These are phyloP conservation scores for Didymella arachidicola DNA, from an alignment of 2,329 filamentous ascomycete genomes.

Conservation along the genomic window DNA sequence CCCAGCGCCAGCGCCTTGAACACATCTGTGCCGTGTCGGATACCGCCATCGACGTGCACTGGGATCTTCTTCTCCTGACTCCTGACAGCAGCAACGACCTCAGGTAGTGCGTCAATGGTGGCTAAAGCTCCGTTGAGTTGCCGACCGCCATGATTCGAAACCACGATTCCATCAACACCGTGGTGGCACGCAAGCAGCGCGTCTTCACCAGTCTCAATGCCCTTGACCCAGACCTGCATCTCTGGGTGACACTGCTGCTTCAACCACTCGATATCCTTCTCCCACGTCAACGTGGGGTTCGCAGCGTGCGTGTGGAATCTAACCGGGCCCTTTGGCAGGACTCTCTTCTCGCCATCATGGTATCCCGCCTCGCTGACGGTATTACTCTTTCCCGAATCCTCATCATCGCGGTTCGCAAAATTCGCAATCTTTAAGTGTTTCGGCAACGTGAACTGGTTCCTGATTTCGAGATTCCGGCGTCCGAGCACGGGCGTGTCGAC, in stretches of 20 bases:
- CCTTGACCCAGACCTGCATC: constrained; percentile 54
- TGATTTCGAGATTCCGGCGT: constrained; percentile 33
- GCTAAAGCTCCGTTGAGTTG: constrained; percentile 59
- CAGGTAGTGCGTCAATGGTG: constrained; percentile 58
- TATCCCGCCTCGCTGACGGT: constrained; percentile 9
- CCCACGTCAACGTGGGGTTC: constrained; percentile 35
- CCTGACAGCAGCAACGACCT: constrained; percentile 61
- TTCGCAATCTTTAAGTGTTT: constrained; percentile 35
- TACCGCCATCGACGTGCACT: constrained; percentile 87
- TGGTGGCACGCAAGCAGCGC: constrained; percentile 53
- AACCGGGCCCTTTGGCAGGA: constrained; percentile 24
- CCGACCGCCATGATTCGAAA: constrained; percentile 62
- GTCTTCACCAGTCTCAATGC: constrained; percentile 53
- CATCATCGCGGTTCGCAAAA: constrained; percentile 24
- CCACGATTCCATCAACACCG: constrained; percentile 56
- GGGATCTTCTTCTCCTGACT: constrained; percentile 57
- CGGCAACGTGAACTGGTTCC: constrained; percentile 38
- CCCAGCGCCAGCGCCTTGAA: constrained; percentile 93
- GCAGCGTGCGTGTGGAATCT: constrained; percentile 33
- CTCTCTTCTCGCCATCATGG: constrained; percentile 16
- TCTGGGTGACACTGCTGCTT: constrained; percentile 30
- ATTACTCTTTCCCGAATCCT: not conserved
- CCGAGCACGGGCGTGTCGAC: constrained; percentile 39
- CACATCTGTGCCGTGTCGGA: constrained; percentile 88
- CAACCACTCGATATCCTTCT: constrained; percentile 35